Evolutionary conservation across 768 basidiomycete species (phyloP).

Genomic region (Termitomyces sp.): DNA sequence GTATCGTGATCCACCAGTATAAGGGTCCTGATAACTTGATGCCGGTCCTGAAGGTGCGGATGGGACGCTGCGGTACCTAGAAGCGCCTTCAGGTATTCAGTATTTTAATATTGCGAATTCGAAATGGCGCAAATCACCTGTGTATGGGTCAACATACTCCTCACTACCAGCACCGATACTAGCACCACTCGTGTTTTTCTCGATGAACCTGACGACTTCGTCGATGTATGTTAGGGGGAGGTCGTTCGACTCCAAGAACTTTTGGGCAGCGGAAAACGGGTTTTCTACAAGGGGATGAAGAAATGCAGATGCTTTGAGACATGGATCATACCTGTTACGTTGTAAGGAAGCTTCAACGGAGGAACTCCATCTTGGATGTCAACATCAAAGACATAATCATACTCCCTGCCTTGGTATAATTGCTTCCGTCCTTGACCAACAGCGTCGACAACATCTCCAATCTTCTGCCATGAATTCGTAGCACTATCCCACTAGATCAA

Average conservation of each 20-base stretch:
- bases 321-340: conserved; percentile 62
- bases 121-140: conserved; percentile 45
- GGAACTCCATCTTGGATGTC: conserved; percentile 93
- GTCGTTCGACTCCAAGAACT: conserved; percentile 81
- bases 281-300: conserved; percentile 57
- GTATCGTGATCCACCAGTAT: conserved; percentile 69
- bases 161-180: conserved; percentile 56
- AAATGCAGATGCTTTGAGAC: not conserved
- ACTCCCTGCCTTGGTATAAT: conserved; percentile 90
- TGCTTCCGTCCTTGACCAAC: conserved; percentile 88
- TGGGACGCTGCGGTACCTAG: conserved; percentile 52
- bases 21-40: conserved; percentile 58
- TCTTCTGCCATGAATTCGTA: conserved; percentile 77
- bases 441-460: conserved; percentile 95
- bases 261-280: conserved; percentile 84
- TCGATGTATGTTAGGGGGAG: conserved; percentile 82
- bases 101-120: conserved; percentile 1
- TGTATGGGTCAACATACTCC: conserved; percentile 84
- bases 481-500: conserved; percentile 72
- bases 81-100: conserved; percentile 41
- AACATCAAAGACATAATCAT: conserved; percentile 99
- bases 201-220: conserved; percentile 89
- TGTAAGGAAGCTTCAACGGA: conserved; percentile 92
- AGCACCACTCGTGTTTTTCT: conserved; percentile 83
- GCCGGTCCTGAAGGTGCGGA: conserved; percentile 27